Base-by-base conservation (phyloP, 305 asterid species). In the Rubia peregrina region DNA sequence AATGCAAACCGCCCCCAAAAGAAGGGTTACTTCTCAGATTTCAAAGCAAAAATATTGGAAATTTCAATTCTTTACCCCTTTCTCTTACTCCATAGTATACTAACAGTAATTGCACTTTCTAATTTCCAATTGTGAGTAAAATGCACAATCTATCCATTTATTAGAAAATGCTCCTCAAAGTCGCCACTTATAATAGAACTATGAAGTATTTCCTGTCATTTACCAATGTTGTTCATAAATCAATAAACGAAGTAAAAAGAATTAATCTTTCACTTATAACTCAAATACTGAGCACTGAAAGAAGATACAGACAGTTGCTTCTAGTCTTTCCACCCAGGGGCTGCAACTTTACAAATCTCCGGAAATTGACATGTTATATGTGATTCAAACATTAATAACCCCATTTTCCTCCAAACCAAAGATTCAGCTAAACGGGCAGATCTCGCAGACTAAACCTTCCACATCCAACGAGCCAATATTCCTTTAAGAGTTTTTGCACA, bases 171-270 rank as follows among this genome's bases (percentile, higher is more conserved):
- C 53, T 9, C 16, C 17, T 3, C 53, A 12, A 13, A 48, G 55
- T 13, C 6, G 1, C 19, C 56, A 49, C 56, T 49, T 49, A 4
- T 49, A 14, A 49, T 14, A 14, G 56, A 53, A 53, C n/a, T 3
- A 17, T 19, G 7, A 16, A 3, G 5, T n/a, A 30, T 22, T 38
- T 36, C 48, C 70, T 53, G n/a, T 30, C 36, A 5, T 13, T 55
- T 73, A 24, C 30, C 48, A 41, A n/a, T 10, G 8, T 16, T 24
- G 42, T 14, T 24, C 19, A 17, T 53, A 73, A 65, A 14, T 4
- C 71, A 55, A 72, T 14, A 53, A 62, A 40, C 24, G 9, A 30
- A 68, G n/a, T 22, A 59, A 72, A 14, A 30, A 44, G 26, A 57
- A n/a, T 17, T 24, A 21, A 40, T 3, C 49, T 7, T 24, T 22